phyloP scores from a whole-genome alignment of 163 green algal species.

The Prototheca cutis region DNA sequence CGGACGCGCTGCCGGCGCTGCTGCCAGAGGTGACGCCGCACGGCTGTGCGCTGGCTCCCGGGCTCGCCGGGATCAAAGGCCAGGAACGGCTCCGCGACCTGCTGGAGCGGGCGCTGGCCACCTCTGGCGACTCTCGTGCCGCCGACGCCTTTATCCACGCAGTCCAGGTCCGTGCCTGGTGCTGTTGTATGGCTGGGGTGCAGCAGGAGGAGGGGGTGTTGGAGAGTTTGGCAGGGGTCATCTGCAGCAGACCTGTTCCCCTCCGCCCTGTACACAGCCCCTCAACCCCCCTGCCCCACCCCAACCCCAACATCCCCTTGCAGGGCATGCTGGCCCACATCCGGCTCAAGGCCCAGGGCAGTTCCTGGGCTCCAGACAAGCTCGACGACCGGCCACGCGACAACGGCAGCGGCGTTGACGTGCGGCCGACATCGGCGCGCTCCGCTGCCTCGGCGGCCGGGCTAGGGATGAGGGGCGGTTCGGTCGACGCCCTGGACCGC shows the following conservation, averaged over 20 bases:
- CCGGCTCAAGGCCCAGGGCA: neutral
- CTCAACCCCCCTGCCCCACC: too few relatives aligned
- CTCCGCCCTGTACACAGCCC: too few relatives aligned
- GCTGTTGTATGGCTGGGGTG: neutral
- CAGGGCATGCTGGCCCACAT: slow-evolving; percentile 1
- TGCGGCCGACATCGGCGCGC: too few relatives aligned
- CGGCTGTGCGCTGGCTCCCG: slow-evolving; percentile 14
- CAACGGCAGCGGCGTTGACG: too few relatives aligned
- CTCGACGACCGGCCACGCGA: too few relatives aligned
- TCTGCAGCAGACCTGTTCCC: too few relatives aligned
- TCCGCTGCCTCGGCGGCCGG: too few relatives aligned
- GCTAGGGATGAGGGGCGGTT: too few relatives aligned
- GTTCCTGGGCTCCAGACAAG: neutral
- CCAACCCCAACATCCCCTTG: too few relatives aligned
- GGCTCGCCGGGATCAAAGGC: slow-evolving; percentile 7
- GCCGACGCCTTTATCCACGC: slow-evolving; percentile 20
- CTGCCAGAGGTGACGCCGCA: slow-evolving; percentile 11
- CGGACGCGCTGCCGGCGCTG: slow-evolving; percentile 1
- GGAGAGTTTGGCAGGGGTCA: too few relatives aligned
- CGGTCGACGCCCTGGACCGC: too few relatives aligned
- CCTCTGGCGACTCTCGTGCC: slow-evolving; percentile 9
- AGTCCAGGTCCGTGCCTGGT: slow-evolving; percentile 1
- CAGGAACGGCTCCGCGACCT: slow-evolving; percentile 17
- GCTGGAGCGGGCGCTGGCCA: slow-evolving; percentile 18
- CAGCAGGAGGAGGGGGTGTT: neutral